These are phyloP conservation scores for Claviceps pusilla DNA, from an alignment of 2,329 filamentous ascomycete genomes.

Conservation along the genomic window DNA sequence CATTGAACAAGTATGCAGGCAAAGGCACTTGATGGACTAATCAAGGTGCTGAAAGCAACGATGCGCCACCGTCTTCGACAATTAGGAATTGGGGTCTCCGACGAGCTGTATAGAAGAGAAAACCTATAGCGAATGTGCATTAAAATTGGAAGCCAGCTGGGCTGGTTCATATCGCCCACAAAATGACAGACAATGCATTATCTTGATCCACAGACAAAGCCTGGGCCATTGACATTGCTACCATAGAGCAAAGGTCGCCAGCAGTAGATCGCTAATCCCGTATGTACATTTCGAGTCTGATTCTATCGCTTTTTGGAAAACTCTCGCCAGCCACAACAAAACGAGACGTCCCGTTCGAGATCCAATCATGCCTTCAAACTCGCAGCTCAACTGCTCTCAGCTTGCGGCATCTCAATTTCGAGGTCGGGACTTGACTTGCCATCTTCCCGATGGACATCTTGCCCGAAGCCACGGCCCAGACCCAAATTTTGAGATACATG, in stretches of 20 bases:
- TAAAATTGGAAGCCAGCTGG: background rate
- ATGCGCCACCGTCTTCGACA: background rate
- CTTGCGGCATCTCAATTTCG: slow-evolving; percentile 18
- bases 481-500: slow-evolving; percentile 33
- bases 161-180: background rate
- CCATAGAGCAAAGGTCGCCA: background rate
- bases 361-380: background rate
- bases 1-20: background rate
- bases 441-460: slow-evolving; percentile 22
- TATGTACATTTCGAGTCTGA: background rate
- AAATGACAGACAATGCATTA: background rate
- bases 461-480: slow-evolving; percentile 11
- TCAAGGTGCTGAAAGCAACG: background rate
- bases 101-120: background rate
- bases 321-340: background rate
- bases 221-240: background rate
- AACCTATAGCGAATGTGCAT: background rate
- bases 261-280: background rate
- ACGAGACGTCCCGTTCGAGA: background rate
- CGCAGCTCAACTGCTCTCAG: background rate
- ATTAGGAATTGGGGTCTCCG: background rate
- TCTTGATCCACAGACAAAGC: background rate
- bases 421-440: slow-evolving; percentile 20
- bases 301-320: background rate
- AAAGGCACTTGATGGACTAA: background rate